Evolutionary conservation across 805 yeast genomes (phyloP).

Genomic region (Grigorovia yakushimaensis): DNA sequence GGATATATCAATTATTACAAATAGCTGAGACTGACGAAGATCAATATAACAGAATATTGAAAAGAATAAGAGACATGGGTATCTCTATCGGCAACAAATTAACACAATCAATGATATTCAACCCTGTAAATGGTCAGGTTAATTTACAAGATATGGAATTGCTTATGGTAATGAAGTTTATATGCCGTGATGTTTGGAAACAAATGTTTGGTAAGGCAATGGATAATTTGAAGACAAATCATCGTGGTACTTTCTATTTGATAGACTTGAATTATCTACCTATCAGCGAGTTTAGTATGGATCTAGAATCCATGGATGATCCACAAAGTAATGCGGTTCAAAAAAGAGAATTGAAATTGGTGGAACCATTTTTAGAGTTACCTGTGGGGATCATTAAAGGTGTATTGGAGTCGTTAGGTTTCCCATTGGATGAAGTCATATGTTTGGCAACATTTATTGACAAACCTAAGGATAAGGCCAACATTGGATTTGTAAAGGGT

Average conservation of each 20-base stretch:
- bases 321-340: constrained; percentile 1
- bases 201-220: constrained; percentile 72
- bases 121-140: constrained; percentile 32
- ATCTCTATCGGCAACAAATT: constrained; percentile 55
- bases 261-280: constrained; percentile 26
- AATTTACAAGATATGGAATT: constrained; percentile 49
- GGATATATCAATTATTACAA: constrained; percentile 17
- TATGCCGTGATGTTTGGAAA: constrained; percentile 89
- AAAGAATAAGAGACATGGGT: constrained; percentile 62
- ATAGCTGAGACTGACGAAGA: constrained; percentile 26
- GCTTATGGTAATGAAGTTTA: constrained; percentile 79
- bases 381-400: constrained; percentile 29
- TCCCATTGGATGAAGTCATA: constrained; percentile 16
- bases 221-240: constrained; percentile 88
- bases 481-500: constrained; percentile 17
- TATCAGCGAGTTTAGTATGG: constrained; percentile 18
- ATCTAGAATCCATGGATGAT: neutral
- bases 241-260: constrained; percentile 42
- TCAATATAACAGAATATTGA: constrained; percentile 41
- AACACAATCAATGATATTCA: constrained; percentile 38
- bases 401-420: constrained; percentile 24
- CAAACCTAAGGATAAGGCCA: constrained; percentile 13
- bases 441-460: constrained; percentile 24
- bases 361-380: constrained; percentile 26
- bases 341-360: constrained; percentile 17